phyloP scores from a whole-genome alignment of 306 rosid species.

The Corylus heterophylla region DNA sequence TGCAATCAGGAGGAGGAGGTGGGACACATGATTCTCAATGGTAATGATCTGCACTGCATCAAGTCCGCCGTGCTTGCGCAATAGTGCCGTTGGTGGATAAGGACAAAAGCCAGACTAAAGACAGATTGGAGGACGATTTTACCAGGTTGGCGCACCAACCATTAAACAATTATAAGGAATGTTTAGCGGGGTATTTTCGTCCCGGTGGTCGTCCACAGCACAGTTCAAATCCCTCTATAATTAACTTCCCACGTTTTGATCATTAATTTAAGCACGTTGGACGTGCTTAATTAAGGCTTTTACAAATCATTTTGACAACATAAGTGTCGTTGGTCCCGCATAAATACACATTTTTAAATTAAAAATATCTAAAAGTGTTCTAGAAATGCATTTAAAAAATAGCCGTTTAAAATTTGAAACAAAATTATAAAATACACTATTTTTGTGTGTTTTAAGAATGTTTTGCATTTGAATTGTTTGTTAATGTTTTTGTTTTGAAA shows the following conservation, averaged over 20 bases:
- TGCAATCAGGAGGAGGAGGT: neutral
- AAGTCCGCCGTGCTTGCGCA: neutral
- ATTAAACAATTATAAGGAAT: neutral
- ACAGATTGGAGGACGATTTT: constrained; percentile 1
- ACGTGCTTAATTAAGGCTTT: neutral
- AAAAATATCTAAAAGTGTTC: no score
- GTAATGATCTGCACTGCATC: neutral
- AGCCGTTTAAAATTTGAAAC: no score
- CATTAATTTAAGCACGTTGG: neutral
- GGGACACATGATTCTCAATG: neutral
- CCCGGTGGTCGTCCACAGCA: neutral
- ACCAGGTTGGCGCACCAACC: no score
- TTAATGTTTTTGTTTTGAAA: no score
- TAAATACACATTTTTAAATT: no score
- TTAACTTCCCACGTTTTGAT: neutral
- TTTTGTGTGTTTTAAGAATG: no score
- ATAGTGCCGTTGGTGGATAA: constrained; percentile 26
- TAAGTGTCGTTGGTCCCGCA: no score
- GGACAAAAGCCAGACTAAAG: constrained; percentile 32
- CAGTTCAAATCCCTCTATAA: neutral
- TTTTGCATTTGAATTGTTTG: no score
- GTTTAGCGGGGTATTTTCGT: neutral
- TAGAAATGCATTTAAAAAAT: no score
- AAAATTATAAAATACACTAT: no score
- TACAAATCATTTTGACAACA: neutral